phyloP scores from a whole-genome alignment of 345 rosid species.

The Noccaea caerulescens region DNA sequence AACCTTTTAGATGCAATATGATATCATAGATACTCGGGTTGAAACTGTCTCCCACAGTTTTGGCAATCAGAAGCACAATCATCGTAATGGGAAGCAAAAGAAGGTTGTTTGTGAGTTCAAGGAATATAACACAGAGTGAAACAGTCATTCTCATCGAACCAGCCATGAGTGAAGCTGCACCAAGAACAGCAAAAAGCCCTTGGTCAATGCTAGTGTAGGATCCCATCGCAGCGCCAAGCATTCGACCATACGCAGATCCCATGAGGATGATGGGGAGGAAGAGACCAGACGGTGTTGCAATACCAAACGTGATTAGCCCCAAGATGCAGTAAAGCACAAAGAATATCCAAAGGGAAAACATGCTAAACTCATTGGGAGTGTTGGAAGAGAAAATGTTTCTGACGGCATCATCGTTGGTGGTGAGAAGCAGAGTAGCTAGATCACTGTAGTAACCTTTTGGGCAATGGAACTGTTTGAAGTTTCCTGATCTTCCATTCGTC shows the following conservation, averaged over 20 bases:
- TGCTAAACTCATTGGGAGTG: constrained; percentile 63
- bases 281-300: constrained; percentile 95
- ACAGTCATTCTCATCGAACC: constrained; percentile 99
- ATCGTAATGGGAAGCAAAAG: constrained; percentile 80
- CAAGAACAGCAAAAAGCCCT: constrained; percentile 93
- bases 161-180: constrained; percentile 96
- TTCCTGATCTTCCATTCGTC: constrained; percentile 66
- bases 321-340: constrained; percentile 71
- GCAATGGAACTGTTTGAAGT: constrained; percentile 91
- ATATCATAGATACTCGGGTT: constrained; percentile 88
- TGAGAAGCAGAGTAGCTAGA: constrained; percentile 85
- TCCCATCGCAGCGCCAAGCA: constrained; percentile 76
- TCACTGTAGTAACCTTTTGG: constrained; percentile 88
- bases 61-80: constrained; percentile 84
- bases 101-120: constrained; percentile 94
- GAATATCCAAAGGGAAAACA: constrained; percentile 65
- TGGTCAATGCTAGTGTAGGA: constrained; percentile 79
- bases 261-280: constrained; percentile 91
- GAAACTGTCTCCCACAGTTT: constrained; percentile 85
- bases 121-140: constrained; percentile 90
- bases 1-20: constrained; percentile 78
- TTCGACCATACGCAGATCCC: constrained; percentile 88
- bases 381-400: constrained; percentile 82
- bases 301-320: constrained; percentile 85
- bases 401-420: constrained; percentile 93